These are phyloP conservation scores for Dactylonectria macrodidyma DNA, from an alignment of 2,329 filamentous ascomycete species.

Conservation along the genomic window DNA sequence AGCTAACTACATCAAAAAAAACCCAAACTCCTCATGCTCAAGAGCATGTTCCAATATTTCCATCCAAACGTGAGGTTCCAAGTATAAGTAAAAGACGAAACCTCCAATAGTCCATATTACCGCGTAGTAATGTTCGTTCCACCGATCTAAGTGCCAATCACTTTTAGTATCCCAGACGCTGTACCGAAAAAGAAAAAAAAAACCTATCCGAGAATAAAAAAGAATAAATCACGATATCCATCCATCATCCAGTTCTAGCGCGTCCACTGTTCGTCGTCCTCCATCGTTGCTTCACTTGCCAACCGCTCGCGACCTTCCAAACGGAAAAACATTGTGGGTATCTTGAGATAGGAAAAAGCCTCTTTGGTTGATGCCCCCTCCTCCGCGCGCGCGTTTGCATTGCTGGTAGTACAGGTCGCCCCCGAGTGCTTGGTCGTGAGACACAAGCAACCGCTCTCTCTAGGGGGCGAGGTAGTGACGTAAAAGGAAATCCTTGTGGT, in stretches of 20 bases:
- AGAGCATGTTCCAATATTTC: constrained; percentile 34
- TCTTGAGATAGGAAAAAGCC: constrained; percentile 55
- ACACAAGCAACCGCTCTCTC: constrained; percentile 46
- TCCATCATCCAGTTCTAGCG: constrained; percentile 22
- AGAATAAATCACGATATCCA: constrained; percentile 33
- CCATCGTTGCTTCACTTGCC: constrained; percentile 41
- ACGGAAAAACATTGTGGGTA: constrained; percentile 54
- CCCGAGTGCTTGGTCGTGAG: constrained; percentile 46
- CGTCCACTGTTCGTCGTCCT: constrained; percentile 30
- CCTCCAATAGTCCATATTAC: constrained; percentile 45
- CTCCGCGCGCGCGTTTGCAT: constrained; percentile 48
- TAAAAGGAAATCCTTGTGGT: constrained; percentile 44
- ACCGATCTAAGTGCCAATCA: constrained; percentile 48
- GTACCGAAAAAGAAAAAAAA: constrained; percentile 37
- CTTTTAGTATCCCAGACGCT: constrained; percentile 48
- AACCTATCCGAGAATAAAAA: constrained; percentile 35
- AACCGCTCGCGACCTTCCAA: constrained; percentile 49
- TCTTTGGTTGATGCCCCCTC: constrained; percentile 48
- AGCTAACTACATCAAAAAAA: constrained; percentile 22
- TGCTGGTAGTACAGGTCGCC: constrained; percentile 54
- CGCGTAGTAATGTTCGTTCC: constrained; percentile 47
- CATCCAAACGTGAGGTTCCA: constrained; percentile 39
- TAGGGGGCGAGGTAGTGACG: constrained; percentile 44
- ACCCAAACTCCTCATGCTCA: constrained; percentile 31
- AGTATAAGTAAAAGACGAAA: constrained; percentile 36